Evolutionary conservation across 2,329 filamentous ascomycete species (phyloP), one percentile per base, ranked within the genome.

Genomic region (Ascomycota sp.): DNA sequence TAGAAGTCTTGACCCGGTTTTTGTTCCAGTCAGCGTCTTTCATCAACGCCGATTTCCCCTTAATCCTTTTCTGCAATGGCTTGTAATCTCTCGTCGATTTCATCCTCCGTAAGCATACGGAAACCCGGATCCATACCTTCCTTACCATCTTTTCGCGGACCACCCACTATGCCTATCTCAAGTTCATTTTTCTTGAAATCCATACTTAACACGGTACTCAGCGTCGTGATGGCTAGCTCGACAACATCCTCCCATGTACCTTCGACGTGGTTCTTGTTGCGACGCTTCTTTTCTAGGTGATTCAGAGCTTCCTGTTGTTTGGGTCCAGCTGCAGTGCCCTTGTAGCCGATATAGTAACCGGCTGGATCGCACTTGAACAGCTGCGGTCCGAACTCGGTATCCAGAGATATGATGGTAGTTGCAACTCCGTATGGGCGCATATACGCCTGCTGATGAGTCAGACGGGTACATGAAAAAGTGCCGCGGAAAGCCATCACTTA

Each of bases 101-200:
- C 86, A 23, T 95, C 85, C 57, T 94, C 86, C 20, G 80, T 92
- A 55, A 98, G 66, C 43, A 75, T 77, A 52, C 85, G 74, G 66
- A 98, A 98, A 37, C 63, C 64, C 29, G 75, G 56, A 45, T 81
- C 69, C 38, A 75, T 78, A 39, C 81, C 82, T 52, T 91, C 79
- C 57, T 79, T 67, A 41, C 85, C 86, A 48, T 92, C 81, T 34
- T 63, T 57, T 45, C 72, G 69, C 33, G 86, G 85, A 20, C 83
- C 86, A 40, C 89, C 89, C 32, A 94, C 89, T 48, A 98, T 85
- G 38, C 89, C 89, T 56, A 98, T 81, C 61, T 98, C 89, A 52
- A 98, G 75, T 64, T 98, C 89, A 44, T 79, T 79, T 67, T 95
- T 95, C 71, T 98, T 98, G 66, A 98, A 98, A 55, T 98, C 89